These are phyloP conservation scores for Garcia nutans DNA, from an alignment of 345 rosid genomes.

Conservation along the genomic window DNA sequence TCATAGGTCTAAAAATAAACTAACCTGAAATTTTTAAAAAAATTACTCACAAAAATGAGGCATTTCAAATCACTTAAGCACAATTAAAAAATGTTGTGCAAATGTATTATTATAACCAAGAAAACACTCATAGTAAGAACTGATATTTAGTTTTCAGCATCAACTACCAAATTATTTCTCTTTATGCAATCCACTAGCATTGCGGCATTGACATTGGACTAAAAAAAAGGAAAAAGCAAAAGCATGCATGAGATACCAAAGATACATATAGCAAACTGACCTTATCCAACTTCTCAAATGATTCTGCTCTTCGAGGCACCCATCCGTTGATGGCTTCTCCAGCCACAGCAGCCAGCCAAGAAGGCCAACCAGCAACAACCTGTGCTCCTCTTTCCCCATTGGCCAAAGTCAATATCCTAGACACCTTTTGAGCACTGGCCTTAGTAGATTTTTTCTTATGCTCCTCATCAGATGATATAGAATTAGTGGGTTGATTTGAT, in stretches of 20 bases:
- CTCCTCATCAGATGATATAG: slow-evolving; percentile 36
- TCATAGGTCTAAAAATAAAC: background rate
- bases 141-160: background rate
- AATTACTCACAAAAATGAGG: background rate
- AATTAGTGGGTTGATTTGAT: slow-evolving; percentile 29
- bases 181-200: background rate
- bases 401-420: slow-evolving; percentile 46
- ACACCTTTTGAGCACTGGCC: slow-evolving; percentile 35
- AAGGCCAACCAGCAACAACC: slow-evolving; percentile 94
- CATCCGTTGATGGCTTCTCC: slow-evolving; percentile 96
- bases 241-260: background rate
- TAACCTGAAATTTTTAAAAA: background rate
- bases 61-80: background rate
- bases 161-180: background rate
- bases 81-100: background rate
- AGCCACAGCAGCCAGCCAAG: slow-evolving; percentile 91
- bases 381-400: slow-evolving; percentile 71
- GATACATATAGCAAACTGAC: slow-evolving; percentile 29
- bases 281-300: slow-evolving; percentile 94
- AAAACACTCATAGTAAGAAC: background rate
- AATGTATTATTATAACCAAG: background rate
- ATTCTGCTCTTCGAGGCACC: slow-evolving; percentile 85
- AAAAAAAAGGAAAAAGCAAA: background rate
- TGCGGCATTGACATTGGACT: slow-evolving; percentile 1
- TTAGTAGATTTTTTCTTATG: slow-evolving; percentile 37